Evolutionary conservation across 805 yeast genomes (phyloP).

Genomic region (Yarrowia alimentaria): DNA sequence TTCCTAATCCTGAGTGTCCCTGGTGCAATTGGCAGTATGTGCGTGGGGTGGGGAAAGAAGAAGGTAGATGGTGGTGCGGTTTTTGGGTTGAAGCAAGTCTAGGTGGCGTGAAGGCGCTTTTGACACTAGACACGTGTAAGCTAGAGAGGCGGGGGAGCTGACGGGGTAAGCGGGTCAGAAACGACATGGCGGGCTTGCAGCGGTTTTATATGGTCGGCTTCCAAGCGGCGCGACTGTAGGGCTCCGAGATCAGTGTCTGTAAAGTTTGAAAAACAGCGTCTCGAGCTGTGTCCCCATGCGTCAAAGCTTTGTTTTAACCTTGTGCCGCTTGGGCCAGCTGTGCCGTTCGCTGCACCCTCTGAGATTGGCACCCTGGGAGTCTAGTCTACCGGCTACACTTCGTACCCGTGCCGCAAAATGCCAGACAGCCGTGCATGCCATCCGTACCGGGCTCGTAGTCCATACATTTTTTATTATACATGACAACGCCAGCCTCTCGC

Average conservation of each 20-base stretch:
- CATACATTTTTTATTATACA: too few relatives aligned
- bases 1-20: conserved; percentile 25
- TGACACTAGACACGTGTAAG: too few relatives aligned
- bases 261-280: conserved; percentile 16
- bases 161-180: conserved; percentile 20
- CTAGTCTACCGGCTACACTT: too few relatives aligned
- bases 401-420: too few relatives aligned
- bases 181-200: neutral
- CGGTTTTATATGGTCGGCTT: conserved; percentile 2
- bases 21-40: conserved; percentile 27
- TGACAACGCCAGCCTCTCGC: too few relatives aligned
- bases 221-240: conserved; percentile 10
- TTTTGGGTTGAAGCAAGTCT: conserved; percentile 19
- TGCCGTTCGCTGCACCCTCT: too few relatives aligned
- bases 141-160: neutral
- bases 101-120: too few relatives aligned
- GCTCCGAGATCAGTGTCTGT: conserved; percentile 5
- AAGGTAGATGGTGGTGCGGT: neutral
- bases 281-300: conserved; percentile 11
- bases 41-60: conserved; percentile 18
- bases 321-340: conserved; percentile 2
- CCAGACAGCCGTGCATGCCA: too few relatives aligned
- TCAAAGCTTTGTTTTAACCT: conserved; percentile 28
- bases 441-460: too few relatives aligned
- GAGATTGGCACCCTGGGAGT: too few relatives aligned